These are phyloP conservation scores for Anisodus tanguticus DNA, from an alignment of 257 asterid species.

Conservation along the genomic window DNA sequence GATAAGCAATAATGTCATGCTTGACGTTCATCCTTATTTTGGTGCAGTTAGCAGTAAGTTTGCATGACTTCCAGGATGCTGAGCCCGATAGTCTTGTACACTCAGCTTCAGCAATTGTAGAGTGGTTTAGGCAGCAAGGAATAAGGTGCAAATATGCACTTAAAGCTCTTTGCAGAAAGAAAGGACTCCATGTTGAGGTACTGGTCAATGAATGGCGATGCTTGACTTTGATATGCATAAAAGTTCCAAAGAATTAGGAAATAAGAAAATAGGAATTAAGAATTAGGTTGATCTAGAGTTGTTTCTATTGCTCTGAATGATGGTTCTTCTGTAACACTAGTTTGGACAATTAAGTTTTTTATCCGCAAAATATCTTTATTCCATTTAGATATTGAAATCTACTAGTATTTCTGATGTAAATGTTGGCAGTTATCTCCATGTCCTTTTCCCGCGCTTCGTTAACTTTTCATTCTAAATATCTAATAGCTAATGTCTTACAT, in stretches of 20 bases:
- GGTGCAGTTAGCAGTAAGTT: constrained; percentile 61
- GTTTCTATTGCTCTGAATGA: background rate
- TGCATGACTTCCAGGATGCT: constrained; percentile 75
- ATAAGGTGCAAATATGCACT: constrained; percentile 59
- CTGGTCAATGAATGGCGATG: constrained; percentile 24
- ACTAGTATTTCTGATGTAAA: background rate
- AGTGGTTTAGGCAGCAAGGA: constrained; percentile 52
- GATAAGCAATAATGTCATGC: background rate
- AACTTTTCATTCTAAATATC: background rate
- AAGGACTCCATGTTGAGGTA: constrained; percentile 79
- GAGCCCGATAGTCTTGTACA: constrained; percentile 80
- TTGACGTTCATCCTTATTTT: constrained; percentile 24
- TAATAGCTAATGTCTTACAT: background rate
- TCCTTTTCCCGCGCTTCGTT: background rate
- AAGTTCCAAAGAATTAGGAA: background rate
- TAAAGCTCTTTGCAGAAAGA: constrained; percentile 77
- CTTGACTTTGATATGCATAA: constrained; percentile 1
- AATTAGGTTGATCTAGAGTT: background rate
- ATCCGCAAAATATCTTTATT: background rate
- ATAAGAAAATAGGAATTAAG: too few species aligned
- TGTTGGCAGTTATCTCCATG: background rate
- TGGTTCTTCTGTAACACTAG: constrained; percentile 3
- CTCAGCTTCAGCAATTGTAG: constrained; percentile 59
- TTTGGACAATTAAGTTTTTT: background rate
- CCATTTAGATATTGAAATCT: background rate